These are phyloP conservation scores for Trichoderma parareesei DNA, from an alignment of 495 filamentous ascomycete genomes.

Conservation along the genomic window DNA sequence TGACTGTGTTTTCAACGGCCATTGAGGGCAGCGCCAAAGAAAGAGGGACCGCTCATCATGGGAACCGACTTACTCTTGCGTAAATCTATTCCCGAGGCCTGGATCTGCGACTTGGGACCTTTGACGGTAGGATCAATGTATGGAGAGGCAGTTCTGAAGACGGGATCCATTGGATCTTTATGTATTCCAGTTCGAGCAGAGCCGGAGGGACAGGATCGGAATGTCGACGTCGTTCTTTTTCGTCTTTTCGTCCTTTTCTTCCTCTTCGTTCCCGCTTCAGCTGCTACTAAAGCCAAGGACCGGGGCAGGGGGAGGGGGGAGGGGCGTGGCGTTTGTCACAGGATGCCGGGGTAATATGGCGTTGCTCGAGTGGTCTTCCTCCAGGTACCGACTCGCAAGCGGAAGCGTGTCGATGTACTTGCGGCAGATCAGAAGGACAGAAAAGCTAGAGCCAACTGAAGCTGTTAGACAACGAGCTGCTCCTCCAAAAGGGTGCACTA, in stretches of 20 bases:
- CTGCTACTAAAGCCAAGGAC: constrained; percentile 10
- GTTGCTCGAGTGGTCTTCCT: too few relatives aligned
- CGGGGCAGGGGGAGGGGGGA: constrained; percentile 14
- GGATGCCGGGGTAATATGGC: constrained; percentile 15
- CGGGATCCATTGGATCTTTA: constrained; percentile 42
- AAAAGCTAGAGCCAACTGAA: not conserved
- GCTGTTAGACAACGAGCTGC: too few relatives aligned
- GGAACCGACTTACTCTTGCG: constrained; percentile 33
- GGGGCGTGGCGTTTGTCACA: not conserved
- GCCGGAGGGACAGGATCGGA: constrained; percentile 21
- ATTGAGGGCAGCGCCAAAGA: not conserved
- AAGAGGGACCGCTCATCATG: not conserved
- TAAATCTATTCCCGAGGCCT: constrained; percentile 25
- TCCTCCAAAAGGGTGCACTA: too few relatives aligned
- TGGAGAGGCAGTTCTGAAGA: constrained; percentile 39
- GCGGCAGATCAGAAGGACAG: constrained; percentile 2
- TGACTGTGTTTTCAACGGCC: not conserved
- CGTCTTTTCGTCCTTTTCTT: not conserved
- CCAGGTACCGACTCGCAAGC: too few relatives aligned
- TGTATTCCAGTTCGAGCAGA: constrained; percentile 13
- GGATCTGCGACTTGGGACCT: constrained; percentile 37
- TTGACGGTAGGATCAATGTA: constrained; percentile 40
- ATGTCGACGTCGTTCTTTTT: not conserved
- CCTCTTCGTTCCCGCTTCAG: not conserved
- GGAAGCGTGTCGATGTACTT: constrained; percentile 18